Base-by-base conservation (phyloP, 2,329 filamentous ascomycete genomes). In the Aureobasidium sp. region DNA sequence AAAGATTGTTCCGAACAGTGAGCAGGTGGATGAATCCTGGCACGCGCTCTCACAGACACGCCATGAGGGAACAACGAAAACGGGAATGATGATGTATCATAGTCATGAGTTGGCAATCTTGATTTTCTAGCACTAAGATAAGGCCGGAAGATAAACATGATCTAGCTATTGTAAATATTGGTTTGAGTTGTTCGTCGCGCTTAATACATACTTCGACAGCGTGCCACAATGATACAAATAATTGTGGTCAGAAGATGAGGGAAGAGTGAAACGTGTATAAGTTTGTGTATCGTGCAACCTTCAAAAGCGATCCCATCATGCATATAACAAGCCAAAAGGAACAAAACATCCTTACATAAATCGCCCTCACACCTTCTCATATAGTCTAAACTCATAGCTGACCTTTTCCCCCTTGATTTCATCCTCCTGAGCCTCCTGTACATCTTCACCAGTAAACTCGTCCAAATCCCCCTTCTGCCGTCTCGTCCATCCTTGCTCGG, bases 371-470 rank as follows among this genome's bases (percentile, higher is more conserved):
- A 59, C 10, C 53, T 70, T 66, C 59, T 72, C 66, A 53, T 71
- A 72, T 2, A 74, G 66, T 41, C 68, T 68, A 56, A 73, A 72
- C 37, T 72, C 67, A 55, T 69, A 70, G 27, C 59, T 50, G 29
- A 71, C 55, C 46, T 52, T 63, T 72, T 87, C 82, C 73, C 90
- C 92, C 70, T 75, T 73, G 5, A 83, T 84, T 7, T 81, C 85
- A 17, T 81, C 82, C 74, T 93, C 89, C 67, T 82, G 81, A 68
- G 79, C 84, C 46, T 78, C 81, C 0, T 79, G 76, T 10, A 86
- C 79, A 29, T 79, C 77, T 74, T 92, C 87, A 0, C 88, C 89
- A 2, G 84, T 83, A 81, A 86, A 92, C 8, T 69, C 74, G 69
- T 83, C 78, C 68, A 91, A 71, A 67, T 83, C 82, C 43, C 76